These are phyloP conservation scores for Zygoascus flipseniorum DNA, from an alignment of 805 yeast species.

Conservation along the genomic window DNA sequence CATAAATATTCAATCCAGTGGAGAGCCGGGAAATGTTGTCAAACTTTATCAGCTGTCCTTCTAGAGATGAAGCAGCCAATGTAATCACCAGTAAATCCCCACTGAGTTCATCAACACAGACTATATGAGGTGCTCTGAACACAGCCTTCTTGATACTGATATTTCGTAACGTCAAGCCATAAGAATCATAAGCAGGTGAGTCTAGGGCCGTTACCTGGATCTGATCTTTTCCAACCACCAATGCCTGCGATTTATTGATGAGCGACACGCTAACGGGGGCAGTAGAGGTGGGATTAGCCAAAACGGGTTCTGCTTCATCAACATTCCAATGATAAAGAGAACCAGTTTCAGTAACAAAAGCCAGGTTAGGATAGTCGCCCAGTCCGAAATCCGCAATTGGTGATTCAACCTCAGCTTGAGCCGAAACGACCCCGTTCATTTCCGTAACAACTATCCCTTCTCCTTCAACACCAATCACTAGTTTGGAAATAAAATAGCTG, in stretches of 20 bases:
- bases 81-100: not conserved
- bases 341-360: not conserved
- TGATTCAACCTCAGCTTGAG: not conserved
- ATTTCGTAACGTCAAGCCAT: not conserved
- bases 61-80: not conserved
- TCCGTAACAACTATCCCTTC: not conserved
- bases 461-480: not conserved
- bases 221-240: not conserved
- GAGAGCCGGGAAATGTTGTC: not conserved
- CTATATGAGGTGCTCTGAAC: not conserved
- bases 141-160: not conserved
- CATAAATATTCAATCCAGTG: slow-evolving; percentile 4
- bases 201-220: not conserved
- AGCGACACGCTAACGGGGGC: not conserved
- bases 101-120: not conserved
- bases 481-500: not conserved
- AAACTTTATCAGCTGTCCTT: not conserved
- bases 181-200: not conserved
- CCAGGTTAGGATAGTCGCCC: not conserved
- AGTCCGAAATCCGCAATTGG: not conserved
- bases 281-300: not conserved
- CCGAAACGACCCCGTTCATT: not conserved
- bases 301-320: not conserved
- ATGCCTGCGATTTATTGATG: not conserved
- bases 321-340: not conserved